Evolutionary conservation across 1,139 yeast genomes (phyloP).

Genomic region (Casaregolazyma suthepensis): DNA sequence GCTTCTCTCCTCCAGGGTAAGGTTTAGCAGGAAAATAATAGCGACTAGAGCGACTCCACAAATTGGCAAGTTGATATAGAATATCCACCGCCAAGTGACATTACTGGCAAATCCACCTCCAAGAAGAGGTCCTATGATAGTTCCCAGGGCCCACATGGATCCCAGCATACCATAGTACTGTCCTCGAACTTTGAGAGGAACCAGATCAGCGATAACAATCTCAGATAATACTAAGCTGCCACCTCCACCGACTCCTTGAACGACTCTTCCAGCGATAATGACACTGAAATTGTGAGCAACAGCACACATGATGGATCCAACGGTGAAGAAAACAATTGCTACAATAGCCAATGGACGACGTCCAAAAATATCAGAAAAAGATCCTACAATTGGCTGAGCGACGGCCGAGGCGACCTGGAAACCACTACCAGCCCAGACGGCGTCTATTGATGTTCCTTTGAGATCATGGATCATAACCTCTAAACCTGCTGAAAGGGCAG

Average conservation of each 20-base stretch:
- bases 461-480: slow-evolving; percentile 23
- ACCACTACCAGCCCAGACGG: slow-evolving; percentile 29
- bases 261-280: slow-evolving; percentile 63
- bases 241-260: slow-evolving; percentile 71
- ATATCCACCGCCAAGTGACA: slow-evolving; percentile 75
- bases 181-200: slow-evolving; percentile 50
- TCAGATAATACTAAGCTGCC: slow-evolving; percentile 56
- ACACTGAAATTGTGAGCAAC: slow-evolving; percentile 50
- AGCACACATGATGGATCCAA: slow-evolving; percentile 59
- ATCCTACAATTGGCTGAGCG: slow-evolving; percentile 26
- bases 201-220: slow-evolving; percentile 56
- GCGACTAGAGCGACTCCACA: slow-evolving; percentile 52
- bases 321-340: slow-evolving; percentile 52
- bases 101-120: slow-evolving; percentile 62
- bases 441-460: slow-evolving; percentile 24
- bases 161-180: slow-evolving; percentile 45
- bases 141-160: slow-evolving; percentile 39
- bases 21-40: slow-evolving; percentile 43
- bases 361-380: slow-evolving; percentile 41
- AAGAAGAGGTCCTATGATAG: slow-evolving; percentile 59
- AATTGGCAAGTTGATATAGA: slow-evolving; percentile 63
- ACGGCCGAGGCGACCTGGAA: slow-evolving; percentile 27
- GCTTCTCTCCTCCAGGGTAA: slow-evolving; percentile 46
- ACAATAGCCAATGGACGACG: slow-evolving; percentile 62
- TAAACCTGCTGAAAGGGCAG: slow-evolving; percentile 25